Conservation (phyloP, 2,329 filamentous ascomycete species). For the Curvularia verruculosa region DNA sequence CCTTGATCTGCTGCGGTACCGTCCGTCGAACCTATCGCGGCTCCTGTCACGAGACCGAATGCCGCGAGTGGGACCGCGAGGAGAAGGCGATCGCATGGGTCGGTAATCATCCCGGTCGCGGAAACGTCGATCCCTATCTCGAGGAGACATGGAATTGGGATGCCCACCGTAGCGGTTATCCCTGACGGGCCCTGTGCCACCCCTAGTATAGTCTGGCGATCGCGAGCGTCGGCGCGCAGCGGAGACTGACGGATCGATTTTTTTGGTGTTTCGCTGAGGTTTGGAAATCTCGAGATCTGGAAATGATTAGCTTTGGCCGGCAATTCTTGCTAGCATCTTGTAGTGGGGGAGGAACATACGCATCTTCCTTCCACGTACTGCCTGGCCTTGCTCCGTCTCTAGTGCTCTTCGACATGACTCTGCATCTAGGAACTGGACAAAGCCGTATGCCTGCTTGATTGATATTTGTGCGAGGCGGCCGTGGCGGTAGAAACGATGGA, state of each 20-base stretch:
- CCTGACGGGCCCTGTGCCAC: slow-evolving; percentile 54
- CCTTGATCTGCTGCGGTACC: slow-evolving; percentile 66
- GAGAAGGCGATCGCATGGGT: slow-evolving; percentile 54
- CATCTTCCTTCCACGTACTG: slow-evolving; percentile 88
- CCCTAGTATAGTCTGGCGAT: slow-evolving; percentile 66
- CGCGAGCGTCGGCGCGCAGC: slow-evolving; percentile 61
- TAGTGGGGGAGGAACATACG: slow-evolving; percentile 72
- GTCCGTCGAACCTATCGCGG: slow-evolving; percentile 59
- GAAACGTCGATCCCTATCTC: slow-evolving; percentile 61
- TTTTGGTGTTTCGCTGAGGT: slow-evolving; percentile 78
- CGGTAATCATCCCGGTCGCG: slow-evolving; percentile 65
- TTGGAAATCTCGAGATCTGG: slow-evolving; percentile 89
- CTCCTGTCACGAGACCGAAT: slow-evolving; percentile 48
- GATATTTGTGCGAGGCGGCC: slow-evolving; percentile 92
- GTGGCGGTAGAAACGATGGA: slow-evolving; percentile 84
- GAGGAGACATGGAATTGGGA: slow-evolving; percentile 45
- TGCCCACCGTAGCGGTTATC: slow-evolving; percentile 48
- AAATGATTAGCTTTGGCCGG: slow-evolving; percentile 38
- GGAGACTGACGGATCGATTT: slow-evolving; percentile 50
- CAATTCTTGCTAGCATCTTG: not conserved
- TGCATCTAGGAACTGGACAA: slow-evolving; percentile 87
- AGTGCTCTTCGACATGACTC: slow-evolving; percentile 77
- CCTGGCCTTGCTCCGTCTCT: slow-evolving; percentile 76
- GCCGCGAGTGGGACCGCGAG: slow-evolving; percentile 46
- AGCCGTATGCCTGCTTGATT: slow-evolving; percentile 95